Evolutionary conservation across 352 stramenopile genomes (phyloP).

Genomic region (Globisporangium viniferum): DNA sequence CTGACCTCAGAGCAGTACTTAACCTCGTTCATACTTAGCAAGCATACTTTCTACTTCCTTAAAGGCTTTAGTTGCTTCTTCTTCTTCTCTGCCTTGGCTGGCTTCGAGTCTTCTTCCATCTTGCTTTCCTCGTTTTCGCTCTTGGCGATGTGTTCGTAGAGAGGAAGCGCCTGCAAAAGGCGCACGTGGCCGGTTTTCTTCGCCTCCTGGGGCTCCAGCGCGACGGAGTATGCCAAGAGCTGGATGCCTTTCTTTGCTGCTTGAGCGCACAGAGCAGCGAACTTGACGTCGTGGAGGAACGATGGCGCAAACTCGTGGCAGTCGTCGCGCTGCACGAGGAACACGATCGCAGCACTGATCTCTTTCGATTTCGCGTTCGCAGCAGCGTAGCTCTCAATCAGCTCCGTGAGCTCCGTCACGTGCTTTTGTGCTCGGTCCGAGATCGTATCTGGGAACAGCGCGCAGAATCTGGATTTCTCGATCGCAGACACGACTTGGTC

Average conservation of each 20-base stretch:
- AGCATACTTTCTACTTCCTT: not conserved
- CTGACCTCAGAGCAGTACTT: no score
- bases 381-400: constrained; percentile 29
- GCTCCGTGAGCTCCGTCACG: constrained; percentile 65
- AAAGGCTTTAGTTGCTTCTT: not conserved
- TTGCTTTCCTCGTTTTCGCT: not conserved
- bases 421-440: constrained; percentile 76
- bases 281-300: constrained; percentile 57
- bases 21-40: no score
- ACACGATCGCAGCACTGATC: constrained; percentile 55
- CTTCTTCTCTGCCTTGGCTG: not conserved
- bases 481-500: not conserved
- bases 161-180: constrained; percentile 36
- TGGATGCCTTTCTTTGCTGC: constrained; percentile 51
- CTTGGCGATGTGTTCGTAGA: constrained; percentile 16
- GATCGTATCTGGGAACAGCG: constrained; percentile 79
- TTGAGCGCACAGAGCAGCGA: constrained; percentile 52
- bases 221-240: constrained; percentile 57
- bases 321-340: constrained; percentile 78
- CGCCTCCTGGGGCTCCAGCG: constrained; percentile 44
- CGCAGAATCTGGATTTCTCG: constrained; percentile 22
- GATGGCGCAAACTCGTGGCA: constrained; percentile 69
- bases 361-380: constrained; percentile 12
- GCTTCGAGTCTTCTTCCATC: not conserved
- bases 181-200: constrained; percentile 30